A percentile compares a stretch with the other conserved stretches of the same genome.
Conservation (phyloP, 345 rosid genomes). For the Gossypium australe region DNA sequence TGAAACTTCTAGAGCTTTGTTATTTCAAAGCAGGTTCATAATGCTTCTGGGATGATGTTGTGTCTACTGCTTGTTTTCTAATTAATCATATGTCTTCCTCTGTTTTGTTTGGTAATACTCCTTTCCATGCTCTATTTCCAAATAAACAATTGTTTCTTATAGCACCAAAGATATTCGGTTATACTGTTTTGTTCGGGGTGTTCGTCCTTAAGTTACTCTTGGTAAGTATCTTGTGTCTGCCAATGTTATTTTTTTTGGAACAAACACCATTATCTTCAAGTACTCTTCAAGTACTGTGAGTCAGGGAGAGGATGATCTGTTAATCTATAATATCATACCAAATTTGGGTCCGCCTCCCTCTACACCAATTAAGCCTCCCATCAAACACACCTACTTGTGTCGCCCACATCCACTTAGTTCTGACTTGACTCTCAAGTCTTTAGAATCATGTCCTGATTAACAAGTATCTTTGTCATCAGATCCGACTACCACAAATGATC, state of each 20-base stretch:
- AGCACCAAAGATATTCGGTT: neutral
- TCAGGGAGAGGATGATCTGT: neutral
- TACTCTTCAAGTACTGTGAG: too few relatives aligned
- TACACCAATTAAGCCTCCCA: neutral
- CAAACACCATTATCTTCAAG: neutral
- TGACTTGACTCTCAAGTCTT: neutral
- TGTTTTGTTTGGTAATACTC: neutral
- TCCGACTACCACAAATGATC: too few relatives aligned
- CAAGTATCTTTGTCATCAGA: too few relatives aligned
- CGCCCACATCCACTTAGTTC: neutral
- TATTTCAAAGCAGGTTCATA: neutral
- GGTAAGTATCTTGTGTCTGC: too few relatives aligned
- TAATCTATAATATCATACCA: too few relatives aligned
- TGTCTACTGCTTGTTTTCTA: neutral
- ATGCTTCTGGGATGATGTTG: neutral
- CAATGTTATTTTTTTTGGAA: neutral
- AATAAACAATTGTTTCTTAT: neutral
- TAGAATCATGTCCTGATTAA: too few relatives aligned
- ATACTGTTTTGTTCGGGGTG: neutral
- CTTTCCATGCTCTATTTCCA: neutral
- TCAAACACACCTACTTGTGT: neutral
- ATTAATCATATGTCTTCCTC: neutral
- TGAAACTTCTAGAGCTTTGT: neutral
- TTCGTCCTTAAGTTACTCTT: neutral
- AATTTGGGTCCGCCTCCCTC: too few relatives aligned